Conservation (phyloP, 148 eudicot genomes). For the Suaeda aralocaspica region DNA sequence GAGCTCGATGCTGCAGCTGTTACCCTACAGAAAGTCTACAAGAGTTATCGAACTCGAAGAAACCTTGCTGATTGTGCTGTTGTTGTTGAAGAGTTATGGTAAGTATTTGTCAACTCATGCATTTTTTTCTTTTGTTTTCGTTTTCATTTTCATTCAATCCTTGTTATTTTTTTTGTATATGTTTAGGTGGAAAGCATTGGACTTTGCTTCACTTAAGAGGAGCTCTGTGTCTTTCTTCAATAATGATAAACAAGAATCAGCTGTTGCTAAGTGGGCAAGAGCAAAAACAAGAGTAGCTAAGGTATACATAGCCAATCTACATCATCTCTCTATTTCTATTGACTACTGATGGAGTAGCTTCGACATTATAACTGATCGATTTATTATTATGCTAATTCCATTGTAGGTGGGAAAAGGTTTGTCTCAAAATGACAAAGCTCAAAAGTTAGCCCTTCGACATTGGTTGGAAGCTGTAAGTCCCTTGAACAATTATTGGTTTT, state of each 20-base stretch:
- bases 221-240: slow-evolving; percentile 76
- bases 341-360: no score
- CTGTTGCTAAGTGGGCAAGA: slow-evolving; percentile 78
- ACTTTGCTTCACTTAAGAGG: slow-evolving; percentile 68
- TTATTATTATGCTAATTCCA: no score
- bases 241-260: slow-evolving; percentile 68
- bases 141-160: no score
- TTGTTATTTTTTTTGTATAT: no score
- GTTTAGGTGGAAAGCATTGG: slow-evolving; percentile 97
- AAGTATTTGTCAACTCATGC: slow-evolving; percentile 5
- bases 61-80: slow-evolving; percentile 95
- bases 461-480: slow-evolving; percentile 92
- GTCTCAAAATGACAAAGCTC: slow-evolving; percentile 45
- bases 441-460: slow-evolving; percentile 42
- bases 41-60: slow-evolving; percentile 79
- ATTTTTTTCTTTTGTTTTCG: neutral
- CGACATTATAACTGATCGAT: no score
- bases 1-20: slow-evolving; percentile 90
- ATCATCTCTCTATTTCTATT: no score
- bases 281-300: slow-evolving; percentile 82
- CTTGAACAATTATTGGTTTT: no score
- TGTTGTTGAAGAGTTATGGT: slow-evolving; percentile 84
- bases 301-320: no score
- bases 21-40: slow-evolving; percentile 77
- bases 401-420: slow-evolving; percentile 48